phyloP scores from a whole-genome alignment of 805 yeast genomes.

The Monosporozyma solicola region DNA sequence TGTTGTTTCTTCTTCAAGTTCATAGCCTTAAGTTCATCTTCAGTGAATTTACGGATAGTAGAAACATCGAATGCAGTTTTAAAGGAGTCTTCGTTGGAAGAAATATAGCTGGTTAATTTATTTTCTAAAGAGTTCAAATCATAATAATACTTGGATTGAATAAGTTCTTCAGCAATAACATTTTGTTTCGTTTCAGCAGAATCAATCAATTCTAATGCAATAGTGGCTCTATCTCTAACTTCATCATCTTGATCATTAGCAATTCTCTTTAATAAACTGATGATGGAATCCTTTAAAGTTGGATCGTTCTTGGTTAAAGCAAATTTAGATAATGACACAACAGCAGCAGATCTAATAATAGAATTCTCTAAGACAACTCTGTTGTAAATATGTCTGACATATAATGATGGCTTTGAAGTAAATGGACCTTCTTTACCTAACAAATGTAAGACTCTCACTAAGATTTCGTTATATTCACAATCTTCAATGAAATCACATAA shows the following conservation, averaged over 20 bases:
- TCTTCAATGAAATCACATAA: constrained; percentile 97
- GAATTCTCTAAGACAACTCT: constrained; percentile 94
- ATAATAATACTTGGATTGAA: constrained; percentile 59
- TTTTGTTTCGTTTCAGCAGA: constrained; percentile 30
- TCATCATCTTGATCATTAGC: constrained; percentile 88
- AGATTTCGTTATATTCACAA: constrained; percentile 90
- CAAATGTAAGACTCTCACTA: constrained; percentile 85
- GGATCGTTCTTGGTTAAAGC: constrained; percentile 66
- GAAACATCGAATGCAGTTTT: constrained; percentile 61
- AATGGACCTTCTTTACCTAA: constrained; percentile 93
- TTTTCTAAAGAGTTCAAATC: constrained; percentile 73
- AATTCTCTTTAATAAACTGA: constrained; percentile 70
- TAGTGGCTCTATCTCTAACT: constrained; percentile 94
- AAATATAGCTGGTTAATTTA: constrained; percentile 62
- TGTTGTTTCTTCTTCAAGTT: constrained; percentile 47
- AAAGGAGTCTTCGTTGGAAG: constrained; percentile 30
- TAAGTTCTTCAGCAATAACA: constrained; percentile 37
- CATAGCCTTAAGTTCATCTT: constrained; percentile 59
- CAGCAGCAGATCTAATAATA: constrained; percentile 91
- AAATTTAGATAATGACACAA: constrained; percentile 83
- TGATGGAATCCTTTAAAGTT: constrained; percentile 56
- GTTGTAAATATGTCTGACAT: constrained; percentile 93
- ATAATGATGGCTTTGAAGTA: constrained; percentile 75
- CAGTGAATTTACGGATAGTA: constrained; percentile 53
- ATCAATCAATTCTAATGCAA: constrained; percentile 62